Percentiles rank a stretch among this genome's conserved stretches.
Evolutionary conservation across 2,329 filamentous ascomycete species (phyloP).

Genomic region (Fusarium tjaetaba): DNA sequence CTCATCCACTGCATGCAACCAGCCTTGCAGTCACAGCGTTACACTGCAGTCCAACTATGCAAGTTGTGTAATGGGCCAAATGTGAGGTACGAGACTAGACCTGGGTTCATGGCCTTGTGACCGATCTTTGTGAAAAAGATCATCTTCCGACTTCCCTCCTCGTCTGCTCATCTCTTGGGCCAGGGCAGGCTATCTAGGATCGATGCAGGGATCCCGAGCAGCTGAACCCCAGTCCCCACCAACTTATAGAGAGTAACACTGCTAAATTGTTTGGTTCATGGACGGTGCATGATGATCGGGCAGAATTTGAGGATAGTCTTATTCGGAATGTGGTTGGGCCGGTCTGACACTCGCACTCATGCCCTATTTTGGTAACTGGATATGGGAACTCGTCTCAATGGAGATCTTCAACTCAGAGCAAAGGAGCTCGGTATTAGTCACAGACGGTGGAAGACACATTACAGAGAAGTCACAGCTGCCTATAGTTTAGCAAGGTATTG

Average conservation of each 20-base stretch:
- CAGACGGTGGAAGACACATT: neutral
- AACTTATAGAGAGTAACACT: slow-evolving; percentile 9
- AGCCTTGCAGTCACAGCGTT: slow-evolving; percentile 18
- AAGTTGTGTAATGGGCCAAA: neutral
- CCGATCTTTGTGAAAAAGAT: slow-evolving; percentile 22
- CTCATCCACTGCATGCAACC: neutral
- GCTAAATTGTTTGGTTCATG: neutral
- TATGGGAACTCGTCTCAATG: neutral
- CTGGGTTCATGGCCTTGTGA: slow-evolving; percentile 22
- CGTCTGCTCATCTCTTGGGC: slow-evolving; percentile 19
- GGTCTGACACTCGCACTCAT: slow-evolving; percentile 39
- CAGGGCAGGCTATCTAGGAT: slow-evolving; percentile 18
- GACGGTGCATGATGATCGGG: slow-evolving; percentile 7
- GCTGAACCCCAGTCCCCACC: slow-evolving; percentile 34
- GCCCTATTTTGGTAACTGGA: slow-evolving; percentile 11
- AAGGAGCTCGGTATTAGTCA: neutral
- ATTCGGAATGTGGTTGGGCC: slow-evolving; percentile 35
- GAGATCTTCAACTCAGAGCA: neutral
- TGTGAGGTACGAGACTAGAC: slow-evolving; percentile 8
- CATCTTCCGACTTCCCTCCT: slow-evolving; percentile 28
- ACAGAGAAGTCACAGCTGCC: neutral
- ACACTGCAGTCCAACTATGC: neutral
- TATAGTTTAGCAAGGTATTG: neutral
- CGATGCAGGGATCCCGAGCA: slow-evolving; percentile 28
- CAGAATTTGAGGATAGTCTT: neutral